Percentiles rank a stretch among this genome's conserved stretches.
Evolutionary conservation across 768 basidiomycete genomes (phyloP).

Genomic region (Melanogaster broomeanus): DNA sequence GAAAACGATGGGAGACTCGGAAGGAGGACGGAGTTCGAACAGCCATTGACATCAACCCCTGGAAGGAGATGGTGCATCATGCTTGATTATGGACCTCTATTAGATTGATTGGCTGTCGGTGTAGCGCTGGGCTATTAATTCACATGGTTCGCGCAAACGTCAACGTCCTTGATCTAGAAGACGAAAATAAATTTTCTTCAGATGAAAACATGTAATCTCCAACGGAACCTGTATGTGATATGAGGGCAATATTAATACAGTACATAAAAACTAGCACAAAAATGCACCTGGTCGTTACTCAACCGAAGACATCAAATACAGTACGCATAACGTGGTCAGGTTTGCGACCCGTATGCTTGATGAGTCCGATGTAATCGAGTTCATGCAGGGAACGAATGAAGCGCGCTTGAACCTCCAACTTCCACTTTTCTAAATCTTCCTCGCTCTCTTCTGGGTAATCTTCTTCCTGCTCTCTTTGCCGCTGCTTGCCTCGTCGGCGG

Average conservation of each 20-base stretch:
- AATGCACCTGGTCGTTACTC: slow-evolving; percentile 18
- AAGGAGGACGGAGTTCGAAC: slow-evolving; percentile 40
- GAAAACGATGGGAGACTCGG: slow-evolving; percentile 1
- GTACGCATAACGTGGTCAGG: slow-evolving; percentile 74
- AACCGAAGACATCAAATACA: slow-evolving; percentile 51
- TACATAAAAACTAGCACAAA: not conserved
- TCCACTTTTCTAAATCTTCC: slow-evolving; percentile 52
- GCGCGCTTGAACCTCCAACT: slow-evolving; percentile 68
- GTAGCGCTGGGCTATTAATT: not conserved
- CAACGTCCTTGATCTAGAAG: not conserved
- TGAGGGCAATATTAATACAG: not conserved
- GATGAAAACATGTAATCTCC: not conserved
- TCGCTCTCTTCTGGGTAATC: slow-evolving; percentile 25
- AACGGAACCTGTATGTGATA: not conserved
- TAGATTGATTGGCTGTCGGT: not conserved
- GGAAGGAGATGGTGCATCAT: too few relatives aligned
- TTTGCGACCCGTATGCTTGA: slow-evolving; percentile 80
- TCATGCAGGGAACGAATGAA: slow-evolving; percentile 83
- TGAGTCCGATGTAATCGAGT: slow-evolving; percentile 76
- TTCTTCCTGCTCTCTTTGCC: slow-evolving; percentile 21
- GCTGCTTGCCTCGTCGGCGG: slow-evolving; percentile 27
- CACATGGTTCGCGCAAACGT: slow-evolving; percentile 2
- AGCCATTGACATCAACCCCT: not conserved
- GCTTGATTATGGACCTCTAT: too few relatives aligned
- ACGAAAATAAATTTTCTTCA: not conserved